phyloP scores from a whole-genome alignment of 805 yeast species.

The Wickerhamiella sorbophila region DNA sequence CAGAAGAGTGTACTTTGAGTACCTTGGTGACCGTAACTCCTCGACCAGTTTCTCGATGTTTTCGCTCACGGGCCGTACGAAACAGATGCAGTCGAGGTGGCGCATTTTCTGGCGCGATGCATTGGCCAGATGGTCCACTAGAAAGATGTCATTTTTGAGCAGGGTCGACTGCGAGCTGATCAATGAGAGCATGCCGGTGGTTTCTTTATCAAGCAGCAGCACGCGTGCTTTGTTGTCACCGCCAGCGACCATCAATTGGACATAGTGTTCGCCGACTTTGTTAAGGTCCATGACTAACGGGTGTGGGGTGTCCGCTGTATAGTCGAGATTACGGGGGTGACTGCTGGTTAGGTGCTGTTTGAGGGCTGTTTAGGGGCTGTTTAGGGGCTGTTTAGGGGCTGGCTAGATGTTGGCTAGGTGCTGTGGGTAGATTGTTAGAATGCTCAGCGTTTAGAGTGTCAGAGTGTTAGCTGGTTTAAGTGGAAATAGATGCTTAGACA shows the following conservation, averaged over 20 bases:
- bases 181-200: conserved; percentile 78
- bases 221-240: conserved; percentile 43
- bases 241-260: conserved; percentile 25
- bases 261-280: conserved; percentile 27
- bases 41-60: conserved; percentile 44
- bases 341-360: no score
- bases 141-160: conserved; percentile 67
- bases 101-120: conserved; percentile 51
- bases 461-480: no score
- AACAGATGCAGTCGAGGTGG: conserved; percentile 69
- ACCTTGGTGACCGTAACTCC: conserved; percentile 69
- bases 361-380: no score
- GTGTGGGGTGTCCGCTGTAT: no score
- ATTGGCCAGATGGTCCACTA: conserved; percentile 53
- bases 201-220: conserved; percentile 59
- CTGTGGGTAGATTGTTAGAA: no score
- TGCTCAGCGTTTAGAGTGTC: no score
- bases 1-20: conserved; percentile 59
- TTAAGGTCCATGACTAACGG: conserved; percentile 25
- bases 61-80: conserved; percentile 55
- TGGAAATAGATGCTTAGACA: no score
- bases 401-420: no score
- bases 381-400: no score
- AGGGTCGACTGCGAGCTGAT: conserved; percentile 77
- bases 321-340: no score